These are phyloP conservation scores for Botryotinia convoluta DNA, from an alignment of 2,329 filamentous ascomycete species.

Conservation along the genomic window DNA sequence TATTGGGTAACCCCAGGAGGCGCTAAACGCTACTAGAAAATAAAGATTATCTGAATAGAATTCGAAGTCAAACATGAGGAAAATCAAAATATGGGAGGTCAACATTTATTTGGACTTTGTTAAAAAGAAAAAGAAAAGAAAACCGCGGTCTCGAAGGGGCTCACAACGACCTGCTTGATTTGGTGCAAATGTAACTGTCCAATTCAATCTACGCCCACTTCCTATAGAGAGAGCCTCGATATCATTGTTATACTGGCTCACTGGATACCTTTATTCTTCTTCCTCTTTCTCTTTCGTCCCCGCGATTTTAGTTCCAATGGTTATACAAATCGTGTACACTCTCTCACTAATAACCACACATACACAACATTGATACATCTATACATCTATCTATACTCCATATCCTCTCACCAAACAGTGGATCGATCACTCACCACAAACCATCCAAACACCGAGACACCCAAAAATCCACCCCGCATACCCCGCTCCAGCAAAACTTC, in stretches of 20 bases:
- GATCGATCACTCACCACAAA: not conserved
- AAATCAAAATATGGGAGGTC: not conserved
- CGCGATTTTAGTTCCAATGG: no score
- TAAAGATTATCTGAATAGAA: not conserved
- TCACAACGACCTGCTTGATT: not conserved
- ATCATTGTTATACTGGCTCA: no score
- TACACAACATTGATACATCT: no score
- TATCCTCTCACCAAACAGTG: not conserved
- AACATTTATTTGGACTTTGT: not conserved
- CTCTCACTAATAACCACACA: not conserved
- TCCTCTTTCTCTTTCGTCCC: not conserved
- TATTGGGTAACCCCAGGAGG: not conserved
- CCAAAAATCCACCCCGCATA: no score
- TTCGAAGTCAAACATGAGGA: not conserved
- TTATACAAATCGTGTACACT: not conserved
- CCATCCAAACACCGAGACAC: not conserved
- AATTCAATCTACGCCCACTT: not conserved
- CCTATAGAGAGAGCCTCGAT: not conserved
- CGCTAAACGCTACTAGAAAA: not conserved
- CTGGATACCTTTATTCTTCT: no score
- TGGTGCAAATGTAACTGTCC: not conserved
- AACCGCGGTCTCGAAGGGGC: not conserved
- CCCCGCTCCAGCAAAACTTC: not conserved
- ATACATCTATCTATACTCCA: no score
- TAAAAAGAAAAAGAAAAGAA: not conserved